Evolutionary conservation across 345 rosid species (phyloP), one percentile per base, ranked within the genome.

Genomic region (Hevea brasiliensis): DNA sequence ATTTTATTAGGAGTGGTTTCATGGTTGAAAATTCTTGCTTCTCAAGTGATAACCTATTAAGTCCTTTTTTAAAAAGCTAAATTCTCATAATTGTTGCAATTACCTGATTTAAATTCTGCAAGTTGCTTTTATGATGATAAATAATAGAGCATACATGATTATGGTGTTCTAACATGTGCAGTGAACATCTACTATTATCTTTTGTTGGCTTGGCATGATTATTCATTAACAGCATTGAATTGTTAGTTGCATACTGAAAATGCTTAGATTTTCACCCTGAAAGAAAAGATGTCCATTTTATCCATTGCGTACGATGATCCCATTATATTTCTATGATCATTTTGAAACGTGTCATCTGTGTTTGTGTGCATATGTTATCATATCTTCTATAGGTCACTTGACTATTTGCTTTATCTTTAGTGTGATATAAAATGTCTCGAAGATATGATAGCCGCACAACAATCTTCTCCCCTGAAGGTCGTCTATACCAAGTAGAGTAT

Each of bases 371-470:
- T 13, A 0, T 18, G 3, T 41, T 44, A 41, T 41, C 11, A 1
- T n/a, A 42, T 23, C 53, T 23, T 47, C 23, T 23, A 23, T 27
- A 47, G 55, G 14, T 48, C 57, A 48, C 70, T 48, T 66, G 57
- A 8, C 57, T 47, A 21, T 48, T 51, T 20, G 15, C 26, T 67
- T 67, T 32, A 12, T 18, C 1, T 29, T 15, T 51, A 76, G 78
- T 41, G 32, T 67, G 41, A 69, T 9, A 0, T 10, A 54, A 74
- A 68, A 94, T 94, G 98, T 92, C 98, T 80, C 89, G 98, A 65
- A 92, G 98, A 84, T 94, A 90, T 74, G 98, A 94, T 87, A 94
- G 98, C 81, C 97, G 98, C 66, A 94, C 98, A 6, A 94, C 98
- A 37, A 94, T 94, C 81, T 94, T 94, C 87, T 94, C 98, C 54